Evolutionary conservation across 1,139 yeast genomes (phyloP), one percentile per base, ranked within the genome.

Genomic region (Candida anutae): DNA sequence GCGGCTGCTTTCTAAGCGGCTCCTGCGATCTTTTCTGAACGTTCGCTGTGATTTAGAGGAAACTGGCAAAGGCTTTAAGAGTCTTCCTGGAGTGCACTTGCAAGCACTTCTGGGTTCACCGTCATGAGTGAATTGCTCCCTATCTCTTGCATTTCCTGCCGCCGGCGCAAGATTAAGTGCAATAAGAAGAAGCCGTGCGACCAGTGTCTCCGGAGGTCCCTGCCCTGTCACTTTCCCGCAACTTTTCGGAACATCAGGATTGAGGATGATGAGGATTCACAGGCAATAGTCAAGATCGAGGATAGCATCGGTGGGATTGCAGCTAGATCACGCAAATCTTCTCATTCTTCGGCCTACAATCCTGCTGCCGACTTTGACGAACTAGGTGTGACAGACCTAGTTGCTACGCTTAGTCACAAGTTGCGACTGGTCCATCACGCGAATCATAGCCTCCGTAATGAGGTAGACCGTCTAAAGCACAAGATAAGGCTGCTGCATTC

Each of bases 101-200:
- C n/a, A n/a, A n/a, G n/a, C n/a, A n/a, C n/a, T n/a, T n/a, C n/a
- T n/a, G n/a, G n/a, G 15, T 13, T 23, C n/a, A 10, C 5, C 5
- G 23, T 17, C 13, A 27, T 23, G 26, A 15, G 51, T 5, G 66
- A 59, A 30, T 39, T 44, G 10, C 46, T 55, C 20, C 68, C 68
- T 15, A 62, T 62, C 13, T 59, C 67, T 2, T 62, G 69, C 36
- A 45, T 59, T n/a, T 58, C 65, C 9, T 62, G 69, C 35, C 48
- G 69, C 20, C 52, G 61, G 33, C 58, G 54, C 41, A 62, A 62
- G 39, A 60, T 61, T 27, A 58, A 59, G 30, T 62, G 69, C 42
- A 60, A 61, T 35, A 59, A 58, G 39, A 38, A 41, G 26, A 57
- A 55, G 28, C 68, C 69, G 1, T 62, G 69, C 34, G 57, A 60